Evolutionary conservation across 2,329 filamentous ascomycete genomes (phyloP).

Genomic region (Fusarium sp.): DNA sequence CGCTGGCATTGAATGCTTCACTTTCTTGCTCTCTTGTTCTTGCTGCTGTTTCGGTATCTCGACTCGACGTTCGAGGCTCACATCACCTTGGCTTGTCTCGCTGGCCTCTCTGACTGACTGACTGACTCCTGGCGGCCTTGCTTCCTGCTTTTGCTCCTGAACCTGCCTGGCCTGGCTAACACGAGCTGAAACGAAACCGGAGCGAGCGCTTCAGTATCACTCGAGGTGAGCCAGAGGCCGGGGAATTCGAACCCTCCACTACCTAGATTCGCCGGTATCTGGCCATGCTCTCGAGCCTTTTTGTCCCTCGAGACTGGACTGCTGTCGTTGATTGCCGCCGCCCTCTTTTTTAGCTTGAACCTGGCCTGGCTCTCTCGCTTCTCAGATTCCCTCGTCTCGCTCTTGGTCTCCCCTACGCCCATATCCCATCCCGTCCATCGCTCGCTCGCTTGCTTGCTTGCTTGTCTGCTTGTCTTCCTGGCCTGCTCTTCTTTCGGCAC

Average conservation of each 20-base stretch:
- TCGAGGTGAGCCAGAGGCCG: slow-evolving; percentile 9
- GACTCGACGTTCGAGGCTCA: slow-evolving; percentile 19
- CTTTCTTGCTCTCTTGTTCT: slow-evolving; percentile 13
- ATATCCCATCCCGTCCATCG: slow-evolving; percentile 5
- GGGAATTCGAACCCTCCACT: neutral
- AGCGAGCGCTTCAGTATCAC: slow-evolving; percentile 35
- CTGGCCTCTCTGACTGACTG: neutral
- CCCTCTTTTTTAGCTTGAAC: slow-evolving; percentile 36
- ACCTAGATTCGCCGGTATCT: slow-evolving; percentile 6
- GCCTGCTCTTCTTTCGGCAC: slow-evolving; percentile 25
- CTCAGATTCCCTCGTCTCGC: slow-evolving; percentile 7
- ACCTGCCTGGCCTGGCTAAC: slow-evolving; percentile 5
- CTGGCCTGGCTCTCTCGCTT: slow-evolving; percentile 37
- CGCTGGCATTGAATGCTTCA: slow-evolving; percentile 4
- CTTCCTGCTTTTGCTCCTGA: neutral
- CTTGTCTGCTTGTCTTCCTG: neutral
- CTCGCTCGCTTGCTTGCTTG: slow-evolving; percentile 1
- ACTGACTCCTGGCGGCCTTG: neutral
- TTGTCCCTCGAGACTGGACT: slow-evolving; percentile 12
- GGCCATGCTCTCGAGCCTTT: slow-evolving; percentile 33
- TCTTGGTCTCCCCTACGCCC: neutral
- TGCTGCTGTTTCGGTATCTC: slow-evolving; percentile 28
- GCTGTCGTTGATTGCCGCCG: slow-evolving; percentile 37
- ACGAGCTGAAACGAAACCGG: slow-evolving; percentile 27
- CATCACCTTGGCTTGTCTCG: slow-evolving; percentile 5